Base-by-base conservation (phyloP, 73 alveolate species). In the Paramecium biaurelia region DNA sequence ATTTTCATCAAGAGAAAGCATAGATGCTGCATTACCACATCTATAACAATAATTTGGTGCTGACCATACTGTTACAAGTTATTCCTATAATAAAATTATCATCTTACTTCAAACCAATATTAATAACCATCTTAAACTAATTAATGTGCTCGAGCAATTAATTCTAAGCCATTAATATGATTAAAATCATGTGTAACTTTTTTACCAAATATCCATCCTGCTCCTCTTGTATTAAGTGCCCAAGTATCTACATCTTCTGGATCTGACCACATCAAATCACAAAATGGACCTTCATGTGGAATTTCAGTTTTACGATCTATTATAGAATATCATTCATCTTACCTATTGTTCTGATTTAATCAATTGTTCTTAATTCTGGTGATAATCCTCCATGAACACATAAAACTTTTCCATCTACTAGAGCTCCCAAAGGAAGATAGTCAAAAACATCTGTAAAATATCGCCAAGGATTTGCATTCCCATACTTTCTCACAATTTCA, bases 271-370 rank as follows among this genome's bases (percentile, higher is more conserved):
- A 97, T 97, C 35, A 97, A 93, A 89, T 97, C 99, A 58, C 99
- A 95, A 92, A 97, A 97, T n/a, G 99, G 98, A 11, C 99, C 99
- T 85, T 97, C 99, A 85, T 97, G 99, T 23, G 99, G 99, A 35
- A 97, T 97, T 92, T 97, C 99, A 89, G 93, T 94, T 79, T 92
- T 88, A 82, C 99, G 92, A 70, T 96, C 97, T 53, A 53, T 53
- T 53, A 53, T 21, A 53, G 68, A 18, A 15, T 53, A 14, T n/a
- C 8, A 8, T 24, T 67, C 84, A 12, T 67, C 74, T 94, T 96
- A 85, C 96, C 99, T 47, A 97, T 92, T 76, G 98, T 95, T 89
- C 94, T 89, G 0, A 89, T 89, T 89, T 89, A 82, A 37, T 89
- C 94, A 14, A 89, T 24, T 24, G 94, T 89, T 35, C 96, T 95